Evolutionary conservation across 768 basidiomycete genomes (phyloP).

Genomic region (Phlegmacium glaucopus): DNA sequence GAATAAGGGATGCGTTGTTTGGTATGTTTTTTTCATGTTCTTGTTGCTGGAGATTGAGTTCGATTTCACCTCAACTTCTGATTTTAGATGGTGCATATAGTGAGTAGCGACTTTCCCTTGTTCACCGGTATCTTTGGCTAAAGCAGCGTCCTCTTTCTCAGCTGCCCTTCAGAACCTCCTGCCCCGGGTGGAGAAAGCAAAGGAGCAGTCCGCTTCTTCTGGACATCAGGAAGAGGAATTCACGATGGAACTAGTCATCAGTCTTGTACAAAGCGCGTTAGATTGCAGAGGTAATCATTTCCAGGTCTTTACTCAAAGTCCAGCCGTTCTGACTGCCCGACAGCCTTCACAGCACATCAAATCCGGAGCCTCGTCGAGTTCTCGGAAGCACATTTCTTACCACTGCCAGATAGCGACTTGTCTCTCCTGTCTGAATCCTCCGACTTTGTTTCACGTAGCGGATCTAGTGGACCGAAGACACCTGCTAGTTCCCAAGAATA

Average conservation of each 20-base stretch:
- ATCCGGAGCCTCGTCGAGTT: conserved; percentile 44
- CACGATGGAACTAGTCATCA: conserved; percentile 32
- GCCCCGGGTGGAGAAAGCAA: conserved; percentile 36
- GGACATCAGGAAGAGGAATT: conserved; percentile 32
- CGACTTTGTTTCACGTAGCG: conserved; percentile 12
- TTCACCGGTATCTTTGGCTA: conserved; percentile 1
- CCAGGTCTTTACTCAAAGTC: neutral
- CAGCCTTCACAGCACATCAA: conserved; percentile 68
- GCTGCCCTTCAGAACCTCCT: conserved; percentile 60
- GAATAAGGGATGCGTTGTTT: conserved; percentile 62
- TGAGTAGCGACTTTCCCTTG: conserved; percentile 11
- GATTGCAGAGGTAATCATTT: conserved; percentile 52
- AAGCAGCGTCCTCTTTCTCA: conserved; percentile 13
- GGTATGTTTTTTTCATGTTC: conserved; percentile 39
- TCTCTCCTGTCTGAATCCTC: conserved; percentile 13
- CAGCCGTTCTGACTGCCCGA: neutral
- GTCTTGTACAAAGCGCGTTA: conserved; percentile 48
- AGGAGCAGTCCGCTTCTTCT: conserved; percentile 21
- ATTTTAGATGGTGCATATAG: conserved; percentile 36
- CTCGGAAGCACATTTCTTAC: conserved; percentile 25
- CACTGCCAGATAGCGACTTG: conserved; percentile 13
- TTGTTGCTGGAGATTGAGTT: neutral
- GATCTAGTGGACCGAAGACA: conserved; percentile 20
- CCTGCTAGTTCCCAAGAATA: conserved; percentile 17
- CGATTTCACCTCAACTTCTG: conserved; percentile 6